Conservation (phyloP, 2,329 filamentous ascomycete species). For the Chaetomium globosum region DNA sequence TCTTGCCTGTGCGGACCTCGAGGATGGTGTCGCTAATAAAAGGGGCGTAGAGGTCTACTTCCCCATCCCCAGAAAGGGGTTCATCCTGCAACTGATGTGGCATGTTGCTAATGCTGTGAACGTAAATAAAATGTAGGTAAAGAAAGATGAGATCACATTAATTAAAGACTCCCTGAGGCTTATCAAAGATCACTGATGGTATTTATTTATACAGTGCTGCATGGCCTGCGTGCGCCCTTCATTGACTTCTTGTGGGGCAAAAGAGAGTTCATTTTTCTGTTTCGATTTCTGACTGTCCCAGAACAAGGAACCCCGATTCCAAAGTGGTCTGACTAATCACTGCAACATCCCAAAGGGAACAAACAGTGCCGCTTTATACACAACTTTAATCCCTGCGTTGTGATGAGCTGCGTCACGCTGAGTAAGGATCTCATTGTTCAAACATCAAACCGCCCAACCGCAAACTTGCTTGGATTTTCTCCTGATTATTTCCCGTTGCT, state of each 20-base stretch:
- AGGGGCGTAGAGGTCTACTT: slow-evolving; percentile 47
- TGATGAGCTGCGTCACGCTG: neutral
- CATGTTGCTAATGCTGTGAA: slow-evolving; percentile 10
- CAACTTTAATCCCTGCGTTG: neutral
- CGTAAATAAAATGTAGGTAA: neutral
- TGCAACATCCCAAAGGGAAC: neutral
- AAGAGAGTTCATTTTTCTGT: neutral
- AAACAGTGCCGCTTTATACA: neutral
- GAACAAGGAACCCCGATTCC: neutral
- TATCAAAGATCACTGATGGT: too few species aligned
- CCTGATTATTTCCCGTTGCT: neutral
- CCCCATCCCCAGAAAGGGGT: slow-evolving; percentile 30
- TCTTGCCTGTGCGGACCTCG: slow-evolving; percentile 59
- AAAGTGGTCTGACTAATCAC: neutral
- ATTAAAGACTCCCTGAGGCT: neutral
- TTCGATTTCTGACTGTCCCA: neutral
- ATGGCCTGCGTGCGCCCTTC: neutral
- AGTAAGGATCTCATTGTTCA: neutral
- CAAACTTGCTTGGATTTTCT: neutral
- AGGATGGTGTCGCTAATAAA: slow-evolving; percentile 54
- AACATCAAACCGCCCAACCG: neutral
- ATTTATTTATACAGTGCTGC: neutral
- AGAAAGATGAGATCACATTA: neutral
- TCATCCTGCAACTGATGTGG: neutral
- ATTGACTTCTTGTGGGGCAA: neutral